Base-by-base conservation (phyloP, 1,284 basidiomycete species). In the Boletus holoroseus region DNA sequence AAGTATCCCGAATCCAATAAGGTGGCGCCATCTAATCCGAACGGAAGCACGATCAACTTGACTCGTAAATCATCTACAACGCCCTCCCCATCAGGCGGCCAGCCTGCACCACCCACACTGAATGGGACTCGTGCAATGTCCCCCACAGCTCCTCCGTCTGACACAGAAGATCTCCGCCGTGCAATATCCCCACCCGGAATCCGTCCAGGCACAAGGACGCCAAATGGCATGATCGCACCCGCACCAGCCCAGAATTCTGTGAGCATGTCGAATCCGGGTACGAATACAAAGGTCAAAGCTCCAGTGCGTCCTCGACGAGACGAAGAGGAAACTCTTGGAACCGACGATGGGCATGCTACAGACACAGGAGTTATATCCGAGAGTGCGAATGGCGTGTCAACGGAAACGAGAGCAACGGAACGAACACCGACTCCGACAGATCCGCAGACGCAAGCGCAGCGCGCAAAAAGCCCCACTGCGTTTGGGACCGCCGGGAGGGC, bases 1-100 rank as follows among this genome's bases (percentile, higher is more conserved):
- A 95, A 95, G 71, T 97, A 97, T 66, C 94, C 94, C 1, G 79
- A 85, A 51, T 73, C 83, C 24, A 80, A 73, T 57, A 78, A 79
- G 54, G 58, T 24, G 27, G 69, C 73, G 7, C 73, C 75, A 20
- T 71, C 78, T 35, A 70, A 34, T 65, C 61, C 44, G 69, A 56
- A 70, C 67, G 54, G 68, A 64, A 50, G 49, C 51, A 51, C 54
- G 45, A 60, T 55, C 37, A 60, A 56, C 44, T 35, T 64, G 30
- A 50, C 61, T 57, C 71, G 75, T 37, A 76, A 76, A 59, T 59
- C 71, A 1, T 71, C 76, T n/a, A 63, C 71, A 51, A 62, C 68
- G 24, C 63, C 72, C 30, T 67, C 63, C 44, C 55, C 65, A 16
- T 52, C 66, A n/a, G 38, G 47, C 58, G 55, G 47, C 40, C 60